Percentiles rank a stretch among this genome's conserved stretches.
Evolutionary conservation across 2,329 filamentous ascomycete genomes (phyloP).

Genomic region (Zymoseptoria crescenta): DNA sequence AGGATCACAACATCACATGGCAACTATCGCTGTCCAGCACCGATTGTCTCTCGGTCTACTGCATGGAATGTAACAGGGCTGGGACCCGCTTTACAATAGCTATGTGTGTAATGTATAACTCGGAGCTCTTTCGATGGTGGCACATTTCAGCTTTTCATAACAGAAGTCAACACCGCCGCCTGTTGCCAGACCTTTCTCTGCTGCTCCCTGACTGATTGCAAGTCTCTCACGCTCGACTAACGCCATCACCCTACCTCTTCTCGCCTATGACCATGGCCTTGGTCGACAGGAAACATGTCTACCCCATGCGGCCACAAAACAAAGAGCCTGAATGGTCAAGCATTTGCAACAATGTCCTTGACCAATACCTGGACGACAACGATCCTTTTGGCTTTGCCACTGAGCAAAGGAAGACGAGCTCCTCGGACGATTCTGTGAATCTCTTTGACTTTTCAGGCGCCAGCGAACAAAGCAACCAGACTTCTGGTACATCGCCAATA

Average conservation of each 20-base stretch:
- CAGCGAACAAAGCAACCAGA: constrained; percentile 41
- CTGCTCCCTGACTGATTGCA: neutral
- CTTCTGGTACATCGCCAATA: constrained; percentile 40
- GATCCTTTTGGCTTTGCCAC: constrained; percentile 45
- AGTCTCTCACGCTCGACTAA: neutral
- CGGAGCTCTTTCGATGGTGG: constrained; percentile 10
- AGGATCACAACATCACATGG: constrained; percentile 7
- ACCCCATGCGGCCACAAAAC: constrained; percentile 40
- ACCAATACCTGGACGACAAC: constrained; percentile 52
- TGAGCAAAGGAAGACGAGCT: constrained; percentile 41
- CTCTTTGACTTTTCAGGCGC: constrained; percentile 43
- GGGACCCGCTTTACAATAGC: constrained; percentile 18
- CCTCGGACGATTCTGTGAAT: constrained; percentile 44
- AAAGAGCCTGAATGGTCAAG: constrained; percentile 50
- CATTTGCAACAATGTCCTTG: constrained; percentile 54
- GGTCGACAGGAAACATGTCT: constrained; percentile 12
- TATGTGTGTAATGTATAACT: constrained; percentile 12
- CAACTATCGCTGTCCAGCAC: constrained; percentile 8
- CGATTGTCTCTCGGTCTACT: constrained; percentile 19
- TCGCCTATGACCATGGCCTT: constrained; percentile 16
- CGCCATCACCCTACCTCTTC: neutral
- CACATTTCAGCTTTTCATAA: constrained; percentile 4
- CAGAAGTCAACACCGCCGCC: neutral
- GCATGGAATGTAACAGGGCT: constrained; percentile 20
- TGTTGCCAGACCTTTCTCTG: neutral